Evolutionary conservation across 805 yeast genomes (phyloP), one percentile per base, ranked within the genome.

Genomic region (Suhomyces pyralidae): DNA sequence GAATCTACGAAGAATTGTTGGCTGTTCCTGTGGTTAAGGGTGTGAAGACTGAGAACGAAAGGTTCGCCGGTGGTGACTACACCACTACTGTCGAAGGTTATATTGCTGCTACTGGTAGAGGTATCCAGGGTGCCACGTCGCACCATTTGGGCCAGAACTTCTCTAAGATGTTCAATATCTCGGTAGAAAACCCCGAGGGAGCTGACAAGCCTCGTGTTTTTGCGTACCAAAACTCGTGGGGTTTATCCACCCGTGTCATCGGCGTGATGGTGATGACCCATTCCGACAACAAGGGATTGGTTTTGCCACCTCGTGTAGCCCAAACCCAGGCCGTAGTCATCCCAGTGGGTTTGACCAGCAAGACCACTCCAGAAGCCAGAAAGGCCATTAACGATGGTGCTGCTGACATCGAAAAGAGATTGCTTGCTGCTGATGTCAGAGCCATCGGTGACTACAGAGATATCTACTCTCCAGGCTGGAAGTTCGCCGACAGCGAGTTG

Each of bases 181-280:
- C 87, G 40, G 99, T 96, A 49, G 99, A 94, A 77, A 89, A 90
- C 72, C 99, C 99, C 61, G 88, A 87, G 55, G 97, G 97, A 49
- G 67, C 86, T 19, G 96, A 89, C 55, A 84, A 87, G 68, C 96
- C 94, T 66, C 88, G 90, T 77, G 77, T 92, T 48, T 83, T 78
- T 63, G 97, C 94, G 32, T 90, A 85, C 83, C 99, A 94, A 79
- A 94, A 96, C 80, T 92, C 97, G 10, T 94, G 99, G 99, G 99
- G 99, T 76, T 78, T 94, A 63, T 92, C 97, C 47, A 94, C 99
- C 54, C 90, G 99, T 77, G 94, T 88, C 59, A 92, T 94, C 69
- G 99, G 99, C 81, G 99, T 96, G 61, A 94, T 94, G 98, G 91
- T 90, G 55, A 94, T 94, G 99, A 83, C 91, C 54, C 99, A 94